Base-by-base conservation (phyloP, 2,329 filamentous ascomycete species). In the Fusarium chaquense region DNA sequence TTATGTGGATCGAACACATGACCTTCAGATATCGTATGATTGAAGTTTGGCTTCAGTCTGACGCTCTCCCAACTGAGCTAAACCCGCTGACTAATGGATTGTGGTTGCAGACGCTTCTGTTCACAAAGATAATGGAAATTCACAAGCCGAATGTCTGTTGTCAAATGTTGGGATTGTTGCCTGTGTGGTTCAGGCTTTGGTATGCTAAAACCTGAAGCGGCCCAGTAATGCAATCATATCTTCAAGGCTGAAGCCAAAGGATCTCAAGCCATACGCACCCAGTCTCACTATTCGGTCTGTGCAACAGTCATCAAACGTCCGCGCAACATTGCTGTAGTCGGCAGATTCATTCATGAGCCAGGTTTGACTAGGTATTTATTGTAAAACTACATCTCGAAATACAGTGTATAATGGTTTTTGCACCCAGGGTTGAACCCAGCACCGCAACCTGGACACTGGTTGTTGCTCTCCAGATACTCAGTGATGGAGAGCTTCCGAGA, bases 31-130 rank as follows among this genome's bases (percentile, higher is more conserved):
- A 60, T 53, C 61, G 13, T 5, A 28, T 47, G 46, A 65, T 40
- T 53, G 62, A 65, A 65, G 62, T 65, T 64, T 32, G 1, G 35
- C 62, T 65, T 65, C 62, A 65, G 62, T 65, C 62, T 65, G 62
- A 65, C 62, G 62, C 62, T 65, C 62, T 65, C 62, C 62, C 62
- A 65, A 65, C 62, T 65, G 62, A 65, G 62, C 62, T 65, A 65
- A 65, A 65, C 62, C 62, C 62, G 62, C 62, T 65, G 13, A 65
- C 62, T 65, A 65, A 65, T 45, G 7, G 18, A 1, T 38, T 16
- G 1, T 24, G 4, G 8, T 24, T n/a, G 5, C 12, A 13, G 6
- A 12, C 4, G 10, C 1, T 12, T 6, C 18, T 38, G 6, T 18
- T 8, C 6, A 7, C 2, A 15, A 16, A 16, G 1, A 16, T 33